Conservation (phyloP, 2,329 filamentous ascomycete genomes). For the Aureobasidium sp. region DNA sequence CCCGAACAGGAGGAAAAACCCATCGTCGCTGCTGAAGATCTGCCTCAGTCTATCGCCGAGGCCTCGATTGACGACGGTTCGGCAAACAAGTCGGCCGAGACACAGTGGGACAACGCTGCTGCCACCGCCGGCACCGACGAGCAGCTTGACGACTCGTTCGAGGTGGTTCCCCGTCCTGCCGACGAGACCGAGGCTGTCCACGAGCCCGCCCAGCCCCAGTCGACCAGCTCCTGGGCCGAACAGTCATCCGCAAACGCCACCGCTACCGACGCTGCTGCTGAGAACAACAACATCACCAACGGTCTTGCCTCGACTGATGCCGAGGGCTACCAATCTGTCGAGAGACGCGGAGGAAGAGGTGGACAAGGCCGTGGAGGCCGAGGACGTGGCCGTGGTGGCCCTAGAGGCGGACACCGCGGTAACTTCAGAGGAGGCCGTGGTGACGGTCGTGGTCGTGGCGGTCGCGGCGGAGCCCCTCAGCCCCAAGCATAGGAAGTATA, state of each 20-base stretch:
- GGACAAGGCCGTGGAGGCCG: constrained; percentile 33
- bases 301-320: constrained; percentile 31
- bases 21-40: constrained; percentile 20
- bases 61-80: constrained; percentile 32
- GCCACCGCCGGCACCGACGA: constrained; percentile 40
- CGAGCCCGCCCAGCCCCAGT: constrained; percentile 43
- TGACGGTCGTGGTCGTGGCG: constrained; percentile 34
- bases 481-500: constrained; percentile 8
- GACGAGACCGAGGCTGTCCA: constrained; percentile 63
- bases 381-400: constrained; percentile 29
- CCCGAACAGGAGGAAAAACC: constrained; percentile 22
- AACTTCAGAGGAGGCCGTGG: constrained; percentile 23
- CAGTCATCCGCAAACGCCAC: constrained; percentile 42
- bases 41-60: constrained; percentile 22
- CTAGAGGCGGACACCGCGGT: constrained; percentile 23
- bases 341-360: constrained; percentile 20
- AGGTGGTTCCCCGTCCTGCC: constrained; percentile 64
- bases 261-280: not conserved
- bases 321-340: constrained; percentile 66
- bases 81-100: constrained; percentile 50
- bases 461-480: not conserved
- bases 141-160: constrained; percentile 57
- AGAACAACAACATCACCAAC: constrained; percentile 21
- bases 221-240: constrained; percentile 73
- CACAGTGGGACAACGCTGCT: constrained; percentile 56